Evolutionary conservation across 352 stramenopile genomes (phyloP).

Genomic region (Globisporangium irregulare): DNA sequence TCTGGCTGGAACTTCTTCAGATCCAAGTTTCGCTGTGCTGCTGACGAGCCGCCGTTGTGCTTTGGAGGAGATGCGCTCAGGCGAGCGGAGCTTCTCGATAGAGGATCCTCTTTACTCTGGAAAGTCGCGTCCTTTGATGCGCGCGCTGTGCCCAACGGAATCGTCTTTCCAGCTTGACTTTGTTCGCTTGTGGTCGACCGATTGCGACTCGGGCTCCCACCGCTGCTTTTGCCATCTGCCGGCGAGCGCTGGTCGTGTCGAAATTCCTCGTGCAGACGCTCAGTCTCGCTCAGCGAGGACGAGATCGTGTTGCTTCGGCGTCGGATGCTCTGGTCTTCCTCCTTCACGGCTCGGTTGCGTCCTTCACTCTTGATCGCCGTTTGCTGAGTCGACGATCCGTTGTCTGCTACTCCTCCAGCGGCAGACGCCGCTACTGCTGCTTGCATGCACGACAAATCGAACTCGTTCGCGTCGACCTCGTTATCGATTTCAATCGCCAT

Average conservation of each 20-base stretch:
- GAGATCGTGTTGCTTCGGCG: slow-evolving; percentile 39
- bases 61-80: slow-evolving; percentile 9
- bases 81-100: slow-evolving; percentile 8
- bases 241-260: slow-evolving; percentile 22
- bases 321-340: slow-evolving; percentile 10
- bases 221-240: not conserved
- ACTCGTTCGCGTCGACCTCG: slow-evolving; percentile 77
- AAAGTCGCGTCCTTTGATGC: not conserved
- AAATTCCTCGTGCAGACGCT: slow-evolving; percentile 32
- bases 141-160: not conserved
- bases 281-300: slow-evolving; percentile 28
- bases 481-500: slow-evolving; percentile 89
- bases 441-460: slow-evolving; percentile 56
- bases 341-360: not conserved
- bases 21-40: slow-evolving; percentile 42
- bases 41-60: slow-evolving; percentile 5
- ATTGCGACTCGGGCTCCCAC: not conserved
- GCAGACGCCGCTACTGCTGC: slow-evolving; percentile 15
- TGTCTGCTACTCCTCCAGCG: slow-evolving; percentile 17
- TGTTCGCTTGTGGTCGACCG: slow-evolving; percentile 11
- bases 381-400: slow-evolving; percentile 6
- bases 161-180: slow-evolving; percentile 2
- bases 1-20: slow-evolving; percentile 76
- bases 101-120: slow-evolving; percentile 6
- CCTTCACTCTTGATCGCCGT: slow-evolving; percentile 12